Conservation (phyloP, 768 basidiomycete genomes). For the Paxillus ammoniavirescens region DNA sequence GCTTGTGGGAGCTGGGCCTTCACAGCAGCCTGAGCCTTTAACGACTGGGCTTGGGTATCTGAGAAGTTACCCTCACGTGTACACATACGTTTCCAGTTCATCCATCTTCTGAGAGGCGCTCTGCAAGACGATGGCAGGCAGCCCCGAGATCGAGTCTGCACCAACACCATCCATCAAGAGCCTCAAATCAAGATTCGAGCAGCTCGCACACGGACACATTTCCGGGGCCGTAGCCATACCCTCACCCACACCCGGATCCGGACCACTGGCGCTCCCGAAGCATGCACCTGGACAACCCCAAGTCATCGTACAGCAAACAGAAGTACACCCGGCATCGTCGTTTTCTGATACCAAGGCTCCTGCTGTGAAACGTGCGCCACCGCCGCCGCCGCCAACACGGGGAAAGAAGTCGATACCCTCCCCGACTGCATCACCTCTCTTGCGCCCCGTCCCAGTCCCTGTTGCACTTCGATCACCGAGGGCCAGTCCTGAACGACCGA, state of each 20-base stretch:
- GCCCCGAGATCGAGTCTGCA: slow-evolving; percentile 46
- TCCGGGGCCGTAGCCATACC: neutral
- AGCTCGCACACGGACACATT: slow-evolving; percentile 48
- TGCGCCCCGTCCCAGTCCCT: slow-evolving; percentile 50
- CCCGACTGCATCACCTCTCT: slow-evolving; percentile 46
- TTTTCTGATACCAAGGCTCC: slow-evolving; percentile 49
- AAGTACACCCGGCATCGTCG: slow-evolving; percentile 40
- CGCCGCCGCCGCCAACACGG: slow-evolving; percentile 51
- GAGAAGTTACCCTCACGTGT: too few species aligned
- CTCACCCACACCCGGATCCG: neutral
- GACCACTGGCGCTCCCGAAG: slow-evolving; percentile 1
- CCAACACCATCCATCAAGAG: slow-evolving; percentile 65
- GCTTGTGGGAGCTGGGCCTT: too few species aligned
- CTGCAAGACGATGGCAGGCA: slow-evolving; percentile 14
- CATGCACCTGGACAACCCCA: neutral
- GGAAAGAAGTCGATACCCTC: slow-evolving; percentile 36
- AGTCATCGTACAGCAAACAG: slow-evolving; percentile 6
- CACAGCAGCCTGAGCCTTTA: too few species aligned
- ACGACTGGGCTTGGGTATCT: too few species aligned
- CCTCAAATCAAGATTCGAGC: slow-evolving; percentile 69
- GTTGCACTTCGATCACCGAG: slow-evolving; percentile 19
- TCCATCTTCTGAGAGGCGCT: neutral
- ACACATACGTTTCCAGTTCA: slow-evolving; percentile 1
- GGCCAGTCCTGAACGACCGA: slow-evolving; percentile 21
- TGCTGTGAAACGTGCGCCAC: slow-evolving; percentile 50